Conservation (phyloP, 768 basidiomycete species). For the Termitomyces sp. region DNA sequence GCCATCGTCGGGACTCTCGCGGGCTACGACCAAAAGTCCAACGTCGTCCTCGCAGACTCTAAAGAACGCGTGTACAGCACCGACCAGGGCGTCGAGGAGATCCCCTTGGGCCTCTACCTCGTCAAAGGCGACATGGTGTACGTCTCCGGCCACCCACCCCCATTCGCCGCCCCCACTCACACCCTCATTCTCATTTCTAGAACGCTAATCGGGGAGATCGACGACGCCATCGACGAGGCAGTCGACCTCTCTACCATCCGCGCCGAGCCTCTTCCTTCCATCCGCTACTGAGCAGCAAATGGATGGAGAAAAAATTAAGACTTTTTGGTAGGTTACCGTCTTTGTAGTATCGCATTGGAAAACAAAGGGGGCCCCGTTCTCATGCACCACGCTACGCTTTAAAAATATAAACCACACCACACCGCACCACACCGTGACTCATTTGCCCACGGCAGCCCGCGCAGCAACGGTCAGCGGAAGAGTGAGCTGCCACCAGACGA, state of each 20-base stretch:
- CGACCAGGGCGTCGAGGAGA: slow-evolving; percentile 92
- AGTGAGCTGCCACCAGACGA: slow-evolving; percentile 81
- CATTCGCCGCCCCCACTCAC: too few relatives aligned
- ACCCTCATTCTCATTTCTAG: slow-evolving; percentile 27
- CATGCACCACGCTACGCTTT: too few relatives aligned
- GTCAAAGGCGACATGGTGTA: slow-evolving; percentile 99
- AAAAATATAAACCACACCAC: too few relatives aligned
- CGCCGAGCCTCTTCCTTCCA: slow-evolving; percentile 84
- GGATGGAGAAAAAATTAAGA: not conserved
- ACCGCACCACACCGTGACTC: too few relatives aligned
- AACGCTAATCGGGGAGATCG: slow-evolving; percentile 80
- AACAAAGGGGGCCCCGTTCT: too few relatives aligned
- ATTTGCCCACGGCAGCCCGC: slow-evolving; percentile 14
- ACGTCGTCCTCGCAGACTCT: slow-evolving; percentile 90
- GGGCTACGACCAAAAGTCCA: slow-evolving; percentile 93
- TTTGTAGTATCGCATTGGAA: not conserved
- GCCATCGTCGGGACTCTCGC: slow-evolving; percentile 89
- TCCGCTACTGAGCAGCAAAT: slow-evolving; percentile 76
- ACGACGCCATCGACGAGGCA: slow-evolving; percentile 73
- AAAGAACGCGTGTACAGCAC: slow-evolving; percentile 89
- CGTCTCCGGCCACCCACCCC: too few relatives aligned
- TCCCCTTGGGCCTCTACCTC: slow-evolving; percentile 90
- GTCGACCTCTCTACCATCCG: slow-evolving; percentile 73
- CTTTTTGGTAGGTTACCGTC: too few relatives aligned
- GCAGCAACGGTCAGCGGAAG: slow-evolving; percentile 44